These are phyloP conservation scores for Arabidopsis lyrata DNA, from an alignment of 441 rosid genomes.

Conservation along the genomic window DNA sequence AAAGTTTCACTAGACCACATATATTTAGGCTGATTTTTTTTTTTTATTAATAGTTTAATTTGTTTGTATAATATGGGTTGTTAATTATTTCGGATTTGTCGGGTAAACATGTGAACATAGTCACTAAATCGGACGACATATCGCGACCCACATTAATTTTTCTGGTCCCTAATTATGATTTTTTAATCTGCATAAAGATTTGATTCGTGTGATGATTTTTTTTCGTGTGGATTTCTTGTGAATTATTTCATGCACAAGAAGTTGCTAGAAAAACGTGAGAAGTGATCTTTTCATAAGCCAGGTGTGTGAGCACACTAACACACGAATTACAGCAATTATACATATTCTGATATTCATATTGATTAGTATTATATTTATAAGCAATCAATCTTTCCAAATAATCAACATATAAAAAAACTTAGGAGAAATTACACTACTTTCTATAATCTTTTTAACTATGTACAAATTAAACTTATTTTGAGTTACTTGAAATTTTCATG, in stretches of 20 bases:
- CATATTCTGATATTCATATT: neutral
- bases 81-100: constrained; percentile 14
- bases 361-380: neutral
- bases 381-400: neutral
- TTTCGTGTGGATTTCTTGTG: constrained; percentile 21
- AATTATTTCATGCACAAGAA: constrained; percentile 27
- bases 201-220: constrained; percentile 22
- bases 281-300: constrained; percentile 29
- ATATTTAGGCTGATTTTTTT: no score
- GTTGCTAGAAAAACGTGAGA: constrained; percentile 22
- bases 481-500: neutral
- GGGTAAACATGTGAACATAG: constrained; percentile 39
- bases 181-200: constrained; percentile 12
- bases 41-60: neutral
- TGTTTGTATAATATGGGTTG: neutral
- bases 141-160: constrained; percentile 14
- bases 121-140: constrained; percentile 15
- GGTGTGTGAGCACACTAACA: constrained; percentile 25
- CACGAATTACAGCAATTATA: neutral
- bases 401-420: neutral
- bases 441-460: no score
- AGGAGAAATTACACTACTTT: no score
- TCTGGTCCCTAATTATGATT: constrained; percentile 8
- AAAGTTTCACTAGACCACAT: no score
- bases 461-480: no score